Evolutionary conservation across 805 yeast species (phyloP).

Genomic region (Brettanomyces anomalus): DNA sequence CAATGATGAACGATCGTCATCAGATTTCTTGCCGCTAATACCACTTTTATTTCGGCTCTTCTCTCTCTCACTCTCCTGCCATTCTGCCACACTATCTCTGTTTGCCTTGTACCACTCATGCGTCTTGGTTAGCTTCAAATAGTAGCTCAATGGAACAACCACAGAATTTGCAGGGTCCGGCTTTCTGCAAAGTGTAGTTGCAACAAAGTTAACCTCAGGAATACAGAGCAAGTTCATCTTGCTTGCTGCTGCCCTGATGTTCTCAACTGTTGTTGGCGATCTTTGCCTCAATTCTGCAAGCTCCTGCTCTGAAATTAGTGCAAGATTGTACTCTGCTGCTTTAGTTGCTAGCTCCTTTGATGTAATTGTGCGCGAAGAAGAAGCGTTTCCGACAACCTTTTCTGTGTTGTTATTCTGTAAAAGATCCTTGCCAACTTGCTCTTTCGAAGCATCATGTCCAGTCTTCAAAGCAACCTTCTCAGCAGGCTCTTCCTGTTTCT

Average conservation of each 20-base stretch:
- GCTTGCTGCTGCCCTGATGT: slow-evolving; percentile 32
- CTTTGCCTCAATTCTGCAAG: slow-evolving; percentile 10
- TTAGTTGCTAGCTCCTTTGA: slow-evolving; percentile 25
- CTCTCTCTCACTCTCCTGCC: neutral
- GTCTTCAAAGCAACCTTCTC: neutral
- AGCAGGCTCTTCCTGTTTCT: neutral
- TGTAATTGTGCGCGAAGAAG: slow-evolving; percentile 15
- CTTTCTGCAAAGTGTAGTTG: slow-evolving; percentile 48
- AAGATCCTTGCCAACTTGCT: neutral
- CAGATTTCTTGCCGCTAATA: neutral
- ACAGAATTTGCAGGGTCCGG: slow-evolving; percentile 52
- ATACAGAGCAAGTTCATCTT: slow-evolving; percentile 42
- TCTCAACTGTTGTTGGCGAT: slow-evolving; percentile 9
- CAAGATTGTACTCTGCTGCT: slow-evolving; percentile 35
- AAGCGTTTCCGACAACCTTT: neutral
- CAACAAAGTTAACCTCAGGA: slow-evolving; percentile 51
- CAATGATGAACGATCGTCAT: neutral
- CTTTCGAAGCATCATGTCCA: neutral
- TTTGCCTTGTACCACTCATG: slow-evolving; percentile 25
- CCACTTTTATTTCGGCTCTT: neutral
- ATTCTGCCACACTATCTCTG: slow-evolving; percentile 2
- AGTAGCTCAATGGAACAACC: slow-evolving; percentile 56
- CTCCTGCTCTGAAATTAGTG: slow-evolving; percentile 23
- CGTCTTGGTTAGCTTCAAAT: slow-evolving; percentile 44
- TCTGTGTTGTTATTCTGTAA: neutral